Base-by-base conservation (phyloP, 352 stramenopile species). In the Globisporangium sylvaticum region DNA sequence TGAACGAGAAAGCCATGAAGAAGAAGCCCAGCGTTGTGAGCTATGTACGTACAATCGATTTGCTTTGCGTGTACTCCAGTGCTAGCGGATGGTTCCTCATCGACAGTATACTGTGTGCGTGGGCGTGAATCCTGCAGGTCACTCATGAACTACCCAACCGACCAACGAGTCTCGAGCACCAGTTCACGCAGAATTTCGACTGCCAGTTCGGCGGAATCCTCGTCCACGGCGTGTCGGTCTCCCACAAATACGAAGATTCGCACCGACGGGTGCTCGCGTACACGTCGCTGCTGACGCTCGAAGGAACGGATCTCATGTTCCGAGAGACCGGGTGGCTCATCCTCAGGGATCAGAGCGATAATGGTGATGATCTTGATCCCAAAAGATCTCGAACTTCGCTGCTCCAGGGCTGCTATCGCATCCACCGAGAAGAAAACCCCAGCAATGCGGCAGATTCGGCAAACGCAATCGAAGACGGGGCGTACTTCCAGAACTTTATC, bases 401-500 rank as follows among this genome's bases (percentile, higher is more conserved):
- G 25, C 24, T 58, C 22, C 52, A 58, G 25, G 29, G 24, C 1
- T 37, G 14, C 25, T 34, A n/a, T 14, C 52, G 52, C 8, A 12
- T 58, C 1, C 12, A 58, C 3, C 25, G 24, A 24, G 52, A 32
- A 29, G 25, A 31, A 2, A 37, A 25, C 22, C n/a, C 22, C 10
- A 32, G 14, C 4, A n/a, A 32, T 15, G 12, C 50, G 2, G 12
- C 20, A 24, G 44, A 24, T 24, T 22, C 20, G 14, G 5, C 44
- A 14, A 25, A 18, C n/a, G 12, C 24, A n/a, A 12, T 12, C 2
- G 24, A 44, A 7, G n/a, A 46, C 25, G n/a, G 18, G 18, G 46
- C 62, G 5, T 68, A 68, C 39, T 62, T 68, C 24, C 31, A 63
- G 53, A 44, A 68, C 56, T 62, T 63, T 25, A 34, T 68, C 25